phyloP scores from a whole-genome alignment of 768 basidiomycete species.

The Lanmaoa pseudosensibilis region DNA sequence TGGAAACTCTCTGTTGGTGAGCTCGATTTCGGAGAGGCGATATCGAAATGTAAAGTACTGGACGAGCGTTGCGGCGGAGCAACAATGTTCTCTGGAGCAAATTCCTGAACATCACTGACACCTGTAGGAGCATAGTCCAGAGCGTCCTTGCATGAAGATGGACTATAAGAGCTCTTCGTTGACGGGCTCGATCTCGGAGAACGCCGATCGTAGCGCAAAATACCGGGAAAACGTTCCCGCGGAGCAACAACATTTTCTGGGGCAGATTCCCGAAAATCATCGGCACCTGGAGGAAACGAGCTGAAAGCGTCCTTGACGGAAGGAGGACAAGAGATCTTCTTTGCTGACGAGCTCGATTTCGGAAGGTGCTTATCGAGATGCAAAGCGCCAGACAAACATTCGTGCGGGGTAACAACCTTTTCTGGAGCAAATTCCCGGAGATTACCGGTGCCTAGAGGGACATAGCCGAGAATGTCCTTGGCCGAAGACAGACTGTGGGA shows the following conservation, averaged over 20 bases:
- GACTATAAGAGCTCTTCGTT: neutral
- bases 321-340: neutral
- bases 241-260: neutral
- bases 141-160: neutral
- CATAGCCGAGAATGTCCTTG: neutral
- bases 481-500: neutral
- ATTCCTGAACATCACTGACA: neutral
- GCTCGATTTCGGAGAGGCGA: neutral
- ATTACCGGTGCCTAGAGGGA: neutral
- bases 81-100: neutral
- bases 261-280: neutral
- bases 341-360: neutral
- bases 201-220: neutral
- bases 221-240: neutral
- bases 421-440: neutral
- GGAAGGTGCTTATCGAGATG: neutral
- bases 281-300: neutral
- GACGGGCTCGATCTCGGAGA: neutral
- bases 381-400: constrained; percentile 1
- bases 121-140: neutral
- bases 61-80: neutral
- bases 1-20: neutral
- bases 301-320: neutral
- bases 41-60: neutral
- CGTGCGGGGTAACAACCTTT: neutral